Base-by-base conservation (phyloP, 1,139 yeast species). In the Saccharomyces hybrid region DNA sequence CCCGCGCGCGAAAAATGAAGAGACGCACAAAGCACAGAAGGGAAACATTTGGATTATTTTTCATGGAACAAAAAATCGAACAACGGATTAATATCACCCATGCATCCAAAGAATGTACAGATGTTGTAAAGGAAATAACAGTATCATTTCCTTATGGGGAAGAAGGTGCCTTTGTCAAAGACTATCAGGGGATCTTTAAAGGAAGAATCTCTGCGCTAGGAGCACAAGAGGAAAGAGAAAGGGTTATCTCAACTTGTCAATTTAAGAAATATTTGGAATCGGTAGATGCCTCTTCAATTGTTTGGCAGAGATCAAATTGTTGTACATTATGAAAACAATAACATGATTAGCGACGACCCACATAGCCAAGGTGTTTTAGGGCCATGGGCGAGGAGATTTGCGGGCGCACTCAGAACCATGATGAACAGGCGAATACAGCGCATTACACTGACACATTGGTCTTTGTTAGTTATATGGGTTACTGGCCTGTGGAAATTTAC, bases 371-470 rank as follows among this genome's bases (percentile, higher is more conserved):
- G 25, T 38, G 25, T 20, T 16, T 2, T 4, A 38, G 8, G 44
- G 13, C 3, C 7, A 2, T 38, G 44, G 44, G 13, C 8, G 11
- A 9, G 44, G 11, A 38, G 44, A 13, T 5, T 5, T 38, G 44
- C 26, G n/a, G 8, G n/a, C 25, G 13, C 44, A 38, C 11, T 38
- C 11, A 38, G 25, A 38, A 38, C 25, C n/a, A 0, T 38, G 13
- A 16, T 38, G 44, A 38, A 38, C 3, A 38, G 6, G 44, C 44
- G 44, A 38, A 38, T 38, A 38, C 44, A 16, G 1, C 58, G 60
- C 3, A 59, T 77, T 0, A 88, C 90, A 0, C 53, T 78, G 0
- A 61, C 83, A 50, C 86, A 84, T 64, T 78, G 82, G 72, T 54
- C 73, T 9, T 78, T 85, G 25, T 73, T 85, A 11, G 50, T 71